Percentiles rank a stretch among this genome's conserved stretches.
Evolutionary conservation across 768 basidiomycete genomes (phyloP).

Genomic region (Myochromella boudieri): DNA sequence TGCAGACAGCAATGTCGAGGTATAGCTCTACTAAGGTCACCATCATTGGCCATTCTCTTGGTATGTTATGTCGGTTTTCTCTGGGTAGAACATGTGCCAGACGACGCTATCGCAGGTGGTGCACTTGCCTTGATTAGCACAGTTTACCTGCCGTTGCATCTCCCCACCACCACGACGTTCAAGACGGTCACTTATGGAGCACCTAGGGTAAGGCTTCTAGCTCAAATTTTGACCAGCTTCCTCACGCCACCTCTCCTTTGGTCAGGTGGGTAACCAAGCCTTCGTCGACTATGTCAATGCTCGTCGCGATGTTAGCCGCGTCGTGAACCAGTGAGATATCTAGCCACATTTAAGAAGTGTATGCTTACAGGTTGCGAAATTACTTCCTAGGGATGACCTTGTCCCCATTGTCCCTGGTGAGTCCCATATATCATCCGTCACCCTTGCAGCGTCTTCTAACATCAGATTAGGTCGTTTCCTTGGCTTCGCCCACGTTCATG

Average conservation of each 20-base stretch:
- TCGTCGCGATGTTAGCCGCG: conserved; percentile 43
- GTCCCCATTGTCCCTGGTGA: conserved; percentile 40
- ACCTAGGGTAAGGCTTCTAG: conserved; percentile 18
- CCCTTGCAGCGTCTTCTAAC: background rate
- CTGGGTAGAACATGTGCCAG: background rate
- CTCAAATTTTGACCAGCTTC: background rate
- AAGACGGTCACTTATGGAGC: conserved; percentile 22
- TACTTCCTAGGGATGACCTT: conserved; percentile 38
- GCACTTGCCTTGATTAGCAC: conserved; percentile 21
- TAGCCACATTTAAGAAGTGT: background rate
- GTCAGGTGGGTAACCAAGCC: conserved; percentile 50
- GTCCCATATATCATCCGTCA: conserved; percentile 2
- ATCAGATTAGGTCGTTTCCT: conserved; percentile 30
- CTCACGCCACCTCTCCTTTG: background rate
- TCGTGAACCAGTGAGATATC: conserved; percentile 47
- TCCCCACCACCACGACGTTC: conserved; percentile 17
- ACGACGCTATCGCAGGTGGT: conserved; percentile 13
- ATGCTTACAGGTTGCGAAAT: background rate
- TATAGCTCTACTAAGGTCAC: conserved; percentile 38
- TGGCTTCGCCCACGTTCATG: conserved; percentile 46
- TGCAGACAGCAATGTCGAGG: conserved; percentile 35
- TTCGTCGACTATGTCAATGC: conserved; percentile 59
- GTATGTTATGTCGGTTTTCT: conserved; percentile 5
- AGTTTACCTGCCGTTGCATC: conserved; percentile 27
- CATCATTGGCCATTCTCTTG: conserved; percentile 43